Evolutionary conservation across 1,139 yeast genomes (phyloP).

Genomic region (Geotrichum bryndzae): DNA sequence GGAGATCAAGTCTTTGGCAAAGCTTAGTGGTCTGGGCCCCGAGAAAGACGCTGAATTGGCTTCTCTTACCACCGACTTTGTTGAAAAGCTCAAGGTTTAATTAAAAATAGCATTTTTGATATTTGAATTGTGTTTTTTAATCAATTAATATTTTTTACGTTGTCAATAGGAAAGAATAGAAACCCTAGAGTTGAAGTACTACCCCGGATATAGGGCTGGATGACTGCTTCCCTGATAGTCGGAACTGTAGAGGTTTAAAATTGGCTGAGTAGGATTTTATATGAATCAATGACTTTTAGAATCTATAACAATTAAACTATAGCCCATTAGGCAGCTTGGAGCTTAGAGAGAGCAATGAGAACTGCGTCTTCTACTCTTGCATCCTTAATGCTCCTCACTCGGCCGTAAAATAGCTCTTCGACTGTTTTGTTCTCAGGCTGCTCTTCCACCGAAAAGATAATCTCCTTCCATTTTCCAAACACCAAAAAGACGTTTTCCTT

Average conservation of each 20-base stretch:
- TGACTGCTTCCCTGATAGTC: too few relatives aligned
- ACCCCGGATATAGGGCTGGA: too few relatives aligned
- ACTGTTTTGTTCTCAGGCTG: background rate
- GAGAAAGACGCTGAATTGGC: background rate
- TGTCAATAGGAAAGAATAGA: background rate
- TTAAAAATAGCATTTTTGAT: background rate
- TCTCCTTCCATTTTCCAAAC: constrained; percentile 4
- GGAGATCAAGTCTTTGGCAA: constrained; percentile 1
- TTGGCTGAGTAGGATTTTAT: too few relatives aligned
- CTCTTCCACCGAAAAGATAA: background rate
- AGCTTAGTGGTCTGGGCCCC: background rate
- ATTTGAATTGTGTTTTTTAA: background rate
- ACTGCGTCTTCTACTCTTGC: constrained; percentile 2
- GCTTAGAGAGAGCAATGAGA: background rate
- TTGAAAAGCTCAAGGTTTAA: constrained; percentile 4
- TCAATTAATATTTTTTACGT: background rate
- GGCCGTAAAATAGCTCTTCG: background rate
- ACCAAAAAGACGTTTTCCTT: background rate
- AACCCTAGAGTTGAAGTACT: too few relatives aligned
- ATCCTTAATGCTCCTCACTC: background rate
- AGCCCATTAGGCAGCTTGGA: constrained; percentile 1
- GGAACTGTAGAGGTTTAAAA: too few relatives aligned
- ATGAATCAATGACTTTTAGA: too few relatives aligned
- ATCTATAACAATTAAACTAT: too few relatives aligned
- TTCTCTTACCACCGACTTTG: background rate